Percentiles rank a stretch among this genome's conserved stretches.
phyloP scores from a whole-genome alignment of 1,139 yeast genomes.

The Magnusiomyces ingens region DNA sequence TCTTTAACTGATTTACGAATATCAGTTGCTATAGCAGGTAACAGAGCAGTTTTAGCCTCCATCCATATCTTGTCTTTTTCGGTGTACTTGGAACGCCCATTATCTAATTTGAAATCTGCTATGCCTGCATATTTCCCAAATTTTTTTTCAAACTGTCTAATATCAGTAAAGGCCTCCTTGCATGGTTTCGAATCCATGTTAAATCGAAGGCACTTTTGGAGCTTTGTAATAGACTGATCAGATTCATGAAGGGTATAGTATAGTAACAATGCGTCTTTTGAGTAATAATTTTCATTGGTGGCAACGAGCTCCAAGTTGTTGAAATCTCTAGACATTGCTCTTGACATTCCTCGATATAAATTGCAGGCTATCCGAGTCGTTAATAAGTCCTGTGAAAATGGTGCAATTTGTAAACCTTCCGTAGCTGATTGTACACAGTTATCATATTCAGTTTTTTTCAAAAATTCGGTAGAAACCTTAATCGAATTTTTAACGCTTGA shows the following conservation, averaged over 20 bases:
- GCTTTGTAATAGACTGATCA: conserved; percentile 43
- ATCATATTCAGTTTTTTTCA: conserved; percentile 11
- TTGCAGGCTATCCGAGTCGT: conserved; percentile 22
- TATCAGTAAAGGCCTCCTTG: conserved; percentile 42
- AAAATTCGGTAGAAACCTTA: conserved; percentile 12
- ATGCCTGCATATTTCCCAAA: conserved; percentile 15
- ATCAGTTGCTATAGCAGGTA: neutral
- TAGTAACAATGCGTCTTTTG: conserved; percentile 38
- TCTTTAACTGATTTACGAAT: neutral
- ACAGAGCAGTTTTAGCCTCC: neutral
- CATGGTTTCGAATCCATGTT: conserved; percentile 62
- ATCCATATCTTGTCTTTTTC: conserved; percentile 11
- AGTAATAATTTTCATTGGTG: conserved; percentile 27
- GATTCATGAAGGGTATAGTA: conserved; percentile 48
- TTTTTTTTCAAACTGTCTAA: conserved; percentile 36
- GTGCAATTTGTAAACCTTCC: conserved; percentile 28
- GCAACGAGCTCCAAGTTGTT: conserved; percentile 24
- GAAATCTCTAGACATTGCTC: conserved; percentile 34
- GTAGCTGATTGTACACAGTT: conserved; percentile 22
- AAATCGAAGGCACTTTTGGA: conserved; percentile 56
- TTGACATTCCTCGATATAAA: conserved; percentile 26
- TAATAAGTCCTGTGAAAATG: neutral
- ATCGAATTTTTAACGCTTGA: neutral
- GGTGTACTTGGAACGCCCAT: conserved; percentile 2
- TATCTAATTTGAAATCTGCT: conserved; percentile 6